phyloP scores from a whole-genome alignment of 495 filamentous ascomycete genomes.

The Acidiella bohemica region DNA sequence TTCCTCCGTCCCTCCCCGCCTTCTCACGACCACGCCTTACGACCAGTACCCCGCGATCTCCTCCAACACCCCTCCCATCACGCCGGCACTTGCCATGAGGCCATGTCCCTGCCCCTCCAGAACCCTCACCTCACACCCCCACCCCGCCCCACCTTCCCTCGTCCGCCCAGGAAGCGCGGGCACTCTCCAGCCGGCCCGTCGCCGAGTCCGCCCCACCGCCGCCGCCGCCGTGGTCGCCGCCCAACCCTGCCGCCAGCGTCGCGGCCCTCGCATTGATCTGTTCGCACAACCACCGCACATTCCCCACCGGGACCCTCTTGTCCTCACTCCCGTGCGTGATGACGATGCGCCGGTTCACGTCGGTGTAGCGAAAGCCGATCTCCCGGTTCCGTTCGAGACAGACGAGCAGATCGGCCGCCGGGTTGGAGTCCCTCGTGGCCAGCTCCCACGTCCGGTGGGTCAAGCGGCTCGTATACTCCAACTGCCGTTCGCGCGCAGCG shows the following conservation, averaged over 20 bases:
- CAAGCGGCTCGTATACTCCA: slow-evolving; percentile 67
- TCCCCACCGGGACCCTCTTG: slow-evolving; percentile 84
- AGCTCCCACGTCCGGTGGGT: slow-evolving; percentile 89
- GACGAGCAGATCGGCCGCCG: slow-evolving; percentile 80
- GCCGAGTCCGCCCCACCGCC: no score
- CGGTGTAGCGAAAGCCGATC: slow-evolving; percentile 93
- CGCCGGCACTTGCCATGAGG: slow-evolving; percentile 82
- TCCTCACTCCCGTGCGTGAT: slow-evolving; percentile 92
- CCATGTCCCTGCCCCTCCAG: slow-evolving; percentile 91
- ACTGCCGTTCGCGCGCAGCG: slow-evolving; percentile 11
- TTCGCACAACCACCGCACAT: slow-evolving; percentile 86
- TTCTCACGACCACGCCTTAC: no score
- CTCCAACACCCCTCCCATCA: slow-evolving; percentile 86
- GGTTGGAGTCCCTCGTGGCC: slow-evolving; percentile 86
- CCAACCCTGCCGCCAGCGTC: background rate
- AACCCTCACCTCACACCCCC: slow-evolving; percentile 59
- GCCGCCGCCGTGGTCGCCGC: background rate
- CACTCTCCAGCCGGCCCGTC: no score
- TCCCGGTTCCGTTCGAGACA: slow-evolving; percentile 83
- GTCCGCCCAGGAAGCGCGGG: no score
- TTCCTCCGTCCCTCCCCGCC: no score
- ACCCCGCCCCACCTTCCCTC: slow-evolving; percentile 9
- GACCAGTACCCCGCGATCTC: slow-evolving; percentile 92
- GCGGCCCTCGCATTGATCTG: slow-evolving; percentile 64
- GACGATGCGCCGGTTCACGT: slow-evolving; percentile 77